Conservation (phyloP, 2,329 filamentous ascomycete genomes). For the Didymella arachidicola region DNA sequence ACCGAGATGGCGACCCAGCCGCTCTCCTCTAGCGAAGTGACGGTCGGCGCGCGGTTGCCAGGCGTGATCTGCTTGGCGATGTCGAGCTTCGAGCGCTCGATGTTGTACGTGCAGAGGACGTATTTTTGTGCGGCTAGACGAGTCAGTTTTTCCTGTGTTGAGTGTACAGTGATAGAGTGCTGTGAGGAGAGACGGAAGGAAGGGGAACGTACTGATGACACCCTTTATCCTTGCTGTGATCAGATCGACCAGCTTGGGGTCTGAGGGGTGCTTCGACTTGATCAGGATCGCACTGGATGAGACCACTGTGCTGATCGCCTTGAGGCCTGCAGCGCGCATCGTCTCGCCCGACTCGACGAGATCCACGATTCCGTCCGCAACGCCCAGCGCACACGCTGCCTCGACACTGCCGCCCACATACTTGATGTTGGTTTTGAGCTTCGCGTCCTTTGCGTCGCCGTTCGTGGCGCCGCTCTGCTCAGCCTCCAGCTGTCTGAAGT, state of each 20-base stretch:
- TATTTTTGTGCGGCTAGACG: slow-evolving; percentile 79
- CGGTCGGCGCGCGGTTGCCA: slow-evolving; percentile 89
- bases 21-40: slow-evolving; percentile 86
- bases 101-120: slow-evolving; percentile 96
- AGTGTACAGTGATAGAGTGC: neutral
- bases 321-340: slow-evolving; percentile 93
- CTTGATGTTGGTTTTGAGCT: slow-evolving; percentile 85
- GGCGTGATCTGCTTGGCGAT: slow-evolving; percentile 81
- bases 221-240: slow-evolving; percentile 88
- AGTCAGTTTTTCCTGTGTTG: slow-evolving; percentile 19
- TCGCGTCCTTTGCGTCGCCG: slow-evolving; percentile 53
- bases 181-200: neutral
- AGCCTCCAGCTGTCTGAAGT: slow-evolving; percentile 81
- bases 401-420: slow-evolving; percentile 97
- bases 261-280: slow-evolving; percentile 84
- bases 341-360: slow-evolving; percentile 98
- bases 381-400: slow-evolving; percentile 91
- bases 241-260: slow-evolving; percentile 80
- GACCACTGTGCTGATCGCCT: slow-evolving; percentile 92
- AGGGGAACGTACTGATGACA: slow-evolving; percentile 74
- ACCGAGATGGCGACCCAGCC: slow-evolving; percentile 93
- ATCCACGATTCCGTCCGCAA: slow-evolving; percentile 97
- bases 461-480: slow-evolving; percentile 49
- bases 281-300: slow-evolving; percentile 89
- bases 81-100: slow-evolving; percentile 73